Percentiles rank a stretch among this genome's conserved stretches.
phyloP scores from a whole-genome alignment of 768 basidiomycete genomes.

The Psilocybe sp. region DNA sequence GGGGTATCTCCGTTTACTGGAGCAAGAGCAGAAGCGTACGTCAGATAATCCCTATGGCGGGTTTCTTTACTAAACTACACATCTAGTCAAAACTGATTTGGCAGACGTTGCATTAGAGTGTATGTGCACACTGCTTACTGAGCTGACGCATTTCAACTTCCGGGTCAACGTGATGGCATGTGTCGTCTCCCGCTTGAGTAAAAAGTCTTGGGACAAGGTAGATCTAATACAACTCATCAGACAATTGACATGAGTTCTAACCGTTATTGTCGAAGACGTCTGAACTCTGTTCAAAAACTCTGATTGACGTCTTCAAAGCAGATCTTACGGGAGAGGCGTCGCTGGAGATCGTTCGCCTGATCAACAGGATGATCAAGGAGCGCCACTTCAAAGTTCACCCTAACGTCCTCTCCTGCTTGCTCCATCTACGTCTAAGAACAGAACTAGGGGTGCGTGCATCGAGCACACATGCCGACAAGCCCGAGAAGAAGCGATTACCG shows the following conservation, averaged over 20 bases:
- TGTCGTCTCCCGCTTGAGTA: constrained; percentile 78
- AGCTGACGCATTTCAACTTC: constrained; percentile 96
- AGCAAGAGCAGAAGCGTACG: constrained; percentile 84
- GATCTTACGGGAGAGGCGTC: constrained; percentile 82
- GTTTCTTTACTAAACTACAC: constrained; percentile 3
- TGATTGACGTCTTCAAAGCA: constrained; percentile 79
- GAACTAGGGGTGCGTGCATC: constrained; percentile 84
- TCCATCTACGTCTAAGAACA: constrained; percentile 81
- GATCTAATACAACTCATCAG: constrained; percentile 21
- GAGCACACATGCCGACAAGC: constrained; percentile 59
- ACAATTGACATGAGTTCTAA: constrained; percentile 12
- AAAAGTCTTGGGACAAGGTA: constrained; percentile 87
- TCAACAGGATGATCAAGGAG: constrained; percentile 97
- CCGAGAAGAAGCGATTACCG: constrained; percentile 35
- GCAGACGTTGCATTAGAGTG: constrained; percentile 72
- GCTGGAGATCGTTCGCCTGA: constrained; percentile 81
- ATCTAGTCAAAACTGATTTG: constrained; percentile 60
- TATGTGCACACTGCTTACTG: constrained; percentile 81
- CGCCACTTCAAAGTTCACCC: constrained; percentile 88
- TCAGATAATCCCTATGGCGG: constrained; percentile 5
- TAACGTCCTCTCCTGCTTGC: constrained; percentile 79
- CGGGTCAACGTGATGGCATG: constrained; percentile 88
- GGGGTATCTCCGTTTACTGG: constrained; percentile 79
- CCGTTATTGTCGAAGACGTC: constrained; percentile 54
- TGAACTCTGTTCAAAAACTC: constrained; percentile 77